These are phyloP conservation scores for Paragyromitra xinjiangensis DNA, from an alignment of 495 filamentous ascomycete genomes.

Conservation along the genomic window DNA sequence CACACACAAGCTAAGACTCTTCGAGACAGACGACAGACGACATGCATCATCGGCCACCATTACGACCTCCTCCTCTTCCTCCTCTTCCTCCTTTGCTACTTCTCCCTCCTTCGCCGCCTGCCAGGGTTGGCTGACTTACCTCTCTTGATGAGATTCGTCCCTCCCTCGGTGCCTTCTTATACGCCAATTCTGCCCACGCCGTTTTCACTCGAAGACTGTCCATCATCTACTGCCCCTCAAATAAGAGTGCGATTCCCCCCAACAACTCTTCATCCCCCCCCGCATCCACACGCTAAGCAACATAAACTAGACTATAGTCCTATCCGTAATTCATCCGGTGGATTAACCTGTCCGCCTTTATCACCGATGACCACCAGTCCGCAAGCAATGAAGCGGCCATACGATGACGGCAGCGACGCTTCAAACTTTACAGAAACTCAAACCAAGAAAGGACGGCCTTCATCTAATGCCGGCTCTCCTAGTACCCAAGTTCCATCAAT, in stretches of 20 bases:
- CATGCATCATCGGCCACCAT: slow-evolving; percentile 19
- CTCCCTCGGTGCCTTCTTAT: slow-evolving; percentile 7
- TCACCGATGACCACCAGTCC: slow-evolving; percentile 42
- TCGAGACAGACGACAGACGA: slow-evolving; percentile 24
- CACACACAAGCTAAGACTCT: slow-evolving; percentile 31
- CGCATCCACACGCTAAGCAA: slow-evolving; percentile 25
- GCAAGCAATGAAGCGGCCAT: slow-evolving; percentile 45
- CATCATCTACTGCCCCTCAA: slow-evolving; percentile 5
- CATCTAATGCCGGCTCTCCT: slow-evolving; percentile 39
- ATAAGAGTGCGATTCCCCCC: slow-evolving; percentile 27
- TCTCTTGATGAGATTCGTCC: slow-evolving; percentile 19
- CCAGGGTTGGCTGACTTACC: slow-evolving; percentile 1
- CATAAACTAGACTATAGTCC: slow-evolving; percentile 16
- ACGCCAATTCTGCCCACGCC: slow-evolving; percentile 14
- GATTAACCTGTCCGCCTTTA: background rate
- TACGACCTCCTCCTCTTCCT: background rate
- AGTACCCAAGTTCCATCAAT: slow-evolving; percentile 45
- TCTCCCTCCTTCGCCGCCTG: background rate
- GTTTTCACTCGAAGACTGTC: slow-evolving; percentile 19
- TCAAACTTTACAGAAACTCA: slow-evolving; percentile 25
- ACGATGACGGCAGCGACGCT: slow-evolving; percentile 37
- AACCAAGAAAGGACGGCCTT: slow-evolving; percentile 44
- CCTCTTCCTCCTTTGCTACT: background rate
- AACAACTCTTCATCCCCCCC: background rate
- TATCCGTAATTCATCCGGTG: slow-evolving; percentile 14